Evolutionary conservation across 1,284 basidiomycete species (phyloP), one percentile per base, ranked within the genome.

Genomic region (Porogramme epimiltina): DNA sequence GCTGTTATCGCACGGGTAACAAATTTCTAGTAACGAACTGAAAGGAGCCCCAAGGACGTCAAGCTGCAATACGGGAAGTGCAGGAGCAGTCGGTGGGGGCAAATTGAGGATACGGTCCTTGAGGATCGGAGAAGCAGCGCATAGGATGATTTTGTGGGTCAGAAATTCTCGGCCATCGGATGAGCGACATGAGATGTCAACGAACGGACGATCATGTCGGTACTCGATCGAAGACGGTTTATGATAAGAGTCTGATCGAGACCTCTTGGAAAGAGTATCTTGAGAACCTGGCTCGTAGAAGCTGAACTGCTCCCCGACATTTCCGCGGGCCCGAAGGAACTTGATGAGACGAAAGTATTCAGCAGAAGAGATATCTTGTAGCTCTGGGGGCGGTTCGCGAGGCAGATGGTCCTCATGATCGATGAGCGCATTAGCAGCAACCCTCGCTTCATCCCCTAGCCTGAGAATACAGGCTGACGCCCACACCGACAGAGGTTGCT

Each of bases 321-420:
- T n/a, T 18, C 52, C 54, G 2, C 38, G 4, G 2, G 42, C 28
- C 9, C 53, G 52, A 18, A 49, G 56, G 43, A 48, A 61, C 31
- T 45, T 48, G 22, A 51, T 34, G 8, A 61, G 52, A 15, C 52
- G 49, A 18, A 46, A 56, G 28, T 61, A 61, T 9, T 39, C 44
- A 39, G 49, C 55, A 4, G 59, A 56, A 6, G 47, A 28, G 34
- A 61, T 31, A 4, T 49, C 45, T 11, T 54, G 20, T 39, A 61
- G 25, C 22, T 60, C 56, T 33, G 28, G 37, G 3, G 46, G 37
- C 2, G 42, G 45, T 11, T 42, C 33, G 3, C 4, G 20, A 4
- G 51, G 46, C 18, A 52, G 22, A 8, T 31, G 8, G n/a, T 42
- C 42, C n/a, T 28, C n/a, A 9, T 23, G 10, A 16, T 18, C 16